Percentiles rank a stretch among this genome's conserved stretches.
Evolutionary conservation across 306 rosid species (phyloP).

Genomic region (Acacia acuminata): DNA sequence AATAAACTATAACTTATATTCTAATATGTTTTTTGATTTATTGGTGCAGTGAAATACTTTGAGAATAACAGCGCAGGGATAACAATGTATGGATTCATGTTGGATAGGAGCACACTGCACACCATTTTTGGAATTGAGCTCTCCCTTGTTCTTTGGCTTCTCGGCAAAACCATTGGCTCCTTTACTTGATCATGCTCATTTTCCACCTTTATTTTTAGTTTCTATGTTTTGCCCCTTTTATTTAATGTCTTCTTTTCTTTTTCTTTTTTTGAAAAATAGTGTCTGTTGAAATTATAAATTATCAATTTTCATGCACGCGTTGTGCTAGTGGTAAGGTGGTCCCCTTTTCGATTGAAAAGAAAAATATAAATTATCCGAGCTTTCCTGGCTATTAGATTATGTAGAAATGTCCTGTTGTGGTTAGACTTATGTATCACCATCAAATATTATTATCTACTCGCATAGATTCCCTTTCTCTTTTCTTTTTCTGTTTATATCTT

Average conservation of each 20-base stretch:
- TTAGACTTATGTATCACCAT: not conserved
- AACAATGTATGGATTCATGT: conserved; percentile 71
- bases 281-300: not conserved
- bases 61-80: conserved; percentile 90
- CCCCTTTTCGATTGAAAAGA: too few species aligned
- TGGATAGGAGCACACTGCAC: conserved; percentile 80
- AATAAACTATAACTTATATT: not conserved
- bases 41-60: conserved; percentile 71
- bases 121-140: conserved; percentile 79
- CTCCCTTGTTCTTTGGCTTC: conserved; percentile 83
- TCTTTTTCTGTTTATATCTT: not conserved
- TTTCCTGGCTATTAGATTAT: not conserved
- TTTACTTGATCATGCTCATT: conserved; percentile 36
- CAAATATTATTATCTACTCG: not conserved
- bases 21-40: not conserved
- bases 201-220: not conserved
- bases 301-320: too few species aligned
- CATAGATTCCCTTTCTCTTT: not conserved
- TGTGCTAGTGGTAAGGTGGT: too few species aligned
- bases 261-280: too few species aligned
- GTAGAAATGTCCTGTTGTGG: not conserved
- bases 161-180: conserved; percentile 75
- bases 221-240: not conserved
- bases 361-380: not conserved
- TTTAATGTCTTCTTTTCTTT: not conserved